phyloP scores from a whole-genome alignment of 768 basidiomycete species.

The Leccinellum albellum region DNA sequence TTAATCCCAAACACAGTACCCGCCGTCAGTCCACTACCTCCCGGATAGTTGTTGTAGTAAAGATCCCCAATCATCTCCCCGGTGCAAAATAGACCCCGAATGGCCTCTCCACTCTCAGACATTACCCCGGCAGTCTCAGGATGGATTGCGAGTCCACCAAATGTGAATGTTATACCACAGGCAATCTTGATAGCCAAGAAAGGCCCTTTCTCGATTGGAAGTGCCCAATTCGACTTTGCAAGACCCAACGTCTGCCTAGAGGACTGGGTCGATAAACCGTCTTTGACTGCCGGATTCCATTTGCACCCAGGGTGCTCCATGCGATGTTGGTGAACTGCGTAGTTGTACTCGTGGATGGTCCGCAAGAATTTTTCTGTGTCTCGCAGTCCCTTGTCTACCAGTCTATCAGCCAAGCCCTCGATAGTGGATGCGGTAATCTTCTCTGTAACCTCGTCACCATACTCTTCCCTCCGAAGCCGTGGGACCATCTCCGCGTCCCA shows the following conservation, averaged over 20 bases:
- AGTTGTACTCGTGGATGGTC: conserved; percentile 51
- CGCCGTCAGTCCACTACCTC: conserved; percentile 62
- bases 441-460: conserved; percentile 57
- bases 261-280: conserved; percentile 54
- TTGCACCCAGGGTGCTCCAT: conserved; percentile 30
- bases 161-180: conserved; percentile 72
- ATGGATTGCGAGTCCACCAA: conserved; percentile 63
- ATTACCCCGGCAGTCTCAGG: conserved; percentile 51
- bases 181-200: conserved; percentile 66
- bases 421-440: conserved; percentile 47
- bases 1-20: conserved; percentile 64
- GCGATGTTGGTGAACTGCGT: conserved; percentile 39
- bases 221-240: conserved; percentile 70
- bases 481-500: conserved; percentile 49
- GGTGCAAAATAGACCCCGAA: conserved; percentile 58
- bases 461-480: conserved; percentile 59
- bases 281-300: conserved; percentile 68
- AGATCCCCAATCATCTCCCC: conserved; percentile 69
- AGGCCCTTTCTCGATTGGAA: conserved; percentile 47
- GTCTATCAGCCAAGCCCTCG: conserved; percentile 47
- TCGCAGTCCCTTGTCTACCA: conserved; percentile 44
- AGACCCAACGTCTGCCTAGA: conserved; percentile 32
- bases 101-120: conserved; percentile 36
- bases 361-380: conserved; percentile 39
- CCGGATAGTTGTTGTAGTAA: conserved; percentile 66